These are phyloP conservation scores for Hirschioporus abietinus DNA, from an alignment of 768 basidiomycete species.

Conservation along the genomic window DNA sequence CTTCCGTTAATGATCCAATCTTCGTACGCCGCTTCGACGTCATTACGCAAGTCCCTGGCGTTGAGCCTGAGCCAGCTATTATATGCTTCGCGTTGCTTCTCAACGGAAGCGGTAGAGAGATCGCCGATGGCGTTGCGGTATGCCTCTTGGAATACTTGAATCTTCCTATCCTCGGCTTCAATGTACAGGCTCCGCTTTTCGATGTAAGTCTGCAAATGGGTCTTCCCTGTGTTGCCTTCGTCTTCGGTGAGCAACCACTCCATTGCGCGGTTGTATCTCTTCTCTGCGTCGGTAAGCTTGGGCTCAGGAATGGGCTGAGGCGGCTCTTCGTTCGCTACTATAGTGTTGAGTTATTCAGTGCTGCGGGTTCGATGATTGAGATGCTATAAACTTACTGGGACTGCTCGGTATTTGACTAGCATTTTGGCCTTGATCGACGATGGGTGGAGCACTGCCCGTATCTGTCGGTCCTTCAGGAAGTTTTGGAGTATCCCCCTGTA, in stretches of 20 bases:
- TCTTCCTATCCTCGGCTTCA: not conserved
- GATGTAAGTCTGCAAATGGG: not conserved
- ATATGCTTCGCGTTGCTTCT: slow-evolving; percentile 37
- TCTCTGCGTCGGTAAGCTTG: not conserved
- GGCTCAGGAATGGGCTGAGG: not conserved
- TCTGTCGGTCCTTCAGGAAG: not conserved
- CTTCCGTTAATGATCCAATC: not conserved
- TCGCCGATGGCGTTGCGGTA: slow-evolving; percentile 42
- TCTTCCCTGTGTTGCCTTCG: not conserved
- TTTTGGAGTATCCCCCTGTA: not conserved
- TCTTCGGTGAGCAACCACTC: not conserved
- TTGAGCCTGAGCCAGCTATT: not conserved
- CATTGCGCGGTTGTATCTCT: not conserved
- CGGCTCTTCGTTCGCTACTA: not conserved
- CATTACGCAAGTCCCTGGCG: not conserved
- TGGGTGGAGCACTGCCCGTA: not conserved
- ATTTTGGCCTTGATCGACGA: not conserved
- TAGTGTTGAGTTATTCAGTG: not conserved
- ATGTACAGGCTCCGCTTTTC: not conserved
- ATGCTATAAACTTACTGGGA: too few species aligned
- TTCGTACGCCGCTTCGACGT: not conserved
- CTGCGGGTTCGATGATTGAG: not conserved
- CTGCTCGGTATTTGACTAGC: not conserved
- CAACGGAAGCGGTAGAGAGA: slow-evolving; percentile 36
- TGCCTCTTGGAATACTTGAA: not conserved